Conservation (phyloP, 108 stramenopile genomes). For the Nitzschia sp. region DNA sequence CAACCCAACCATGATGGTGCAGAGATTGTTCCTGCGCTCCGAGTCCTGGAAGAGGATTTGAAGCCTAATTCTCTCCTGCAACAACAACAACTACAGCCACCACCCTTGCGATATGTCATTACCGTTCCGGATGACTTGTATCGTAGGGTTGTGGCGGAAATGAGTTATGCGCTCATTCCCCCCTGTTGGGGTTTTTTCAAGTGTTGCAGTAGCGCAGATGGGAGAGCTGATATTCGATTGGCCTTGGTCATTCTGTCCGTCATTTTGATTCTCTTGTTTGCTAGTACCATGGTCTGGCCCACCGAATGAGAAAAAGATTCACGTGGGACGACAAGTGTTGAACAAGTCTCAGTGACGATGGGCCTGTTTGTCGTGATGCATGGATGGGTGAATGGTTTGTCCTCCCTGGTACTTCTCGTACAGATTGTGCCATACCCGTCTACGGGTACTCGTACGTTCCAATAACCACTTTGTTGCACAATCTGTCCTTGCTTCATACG, state of each 20-base stretch:
- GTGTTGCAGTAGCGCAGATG: slow-evolving; percentile 37
- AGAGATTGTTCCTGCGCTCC: background rate
- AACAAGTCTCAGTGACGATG: no score
- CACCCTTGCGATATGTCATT: slow-evolving; percentile 49
- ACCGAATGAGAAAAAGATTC: slow-evolving; percentile 20
- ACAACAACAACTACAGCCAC: slow-evolving; percentile 10
- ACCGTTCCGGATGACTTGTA: slow-evolving; percentile 63
- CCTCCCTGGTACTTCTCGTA: no score
- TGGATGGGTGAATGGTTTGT: no score
- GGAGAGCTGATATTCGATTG: slow-evolving; percentile 45
- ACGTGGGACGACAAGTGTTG: no score
- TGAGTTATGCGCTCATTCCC: slow-evolving; percentile 33
- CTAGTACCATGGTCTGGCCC: slow-evolving; percentile 40
- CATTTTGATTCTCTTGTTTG: slow-evolving; percentile 38
- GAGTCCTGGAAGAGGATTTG: background rate
- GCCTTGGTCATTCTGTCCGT: slow-evolving; percentile 42
- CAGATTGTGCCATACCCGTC: no score
- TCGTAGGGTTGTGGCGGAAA: slow-evolving; percentile 46
- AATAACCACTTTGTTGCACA: no score
- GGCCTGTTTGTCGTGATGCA: no score
- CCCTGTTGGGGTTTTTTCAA: slow-evolving; percentile 51
- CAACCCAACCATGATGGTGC: background rate
- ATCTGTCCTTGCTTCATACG: no score
- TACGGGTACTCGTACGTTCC: no score
- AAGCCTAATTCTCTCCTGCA: background rate